Percentiles rank a stretch among this genome's conserved stretches.
These are phyloP conservation scores for Cyclanthera cordifolia DNA, from an alignment of 306 rosid species.

Conservation along the genomic window DNA sequence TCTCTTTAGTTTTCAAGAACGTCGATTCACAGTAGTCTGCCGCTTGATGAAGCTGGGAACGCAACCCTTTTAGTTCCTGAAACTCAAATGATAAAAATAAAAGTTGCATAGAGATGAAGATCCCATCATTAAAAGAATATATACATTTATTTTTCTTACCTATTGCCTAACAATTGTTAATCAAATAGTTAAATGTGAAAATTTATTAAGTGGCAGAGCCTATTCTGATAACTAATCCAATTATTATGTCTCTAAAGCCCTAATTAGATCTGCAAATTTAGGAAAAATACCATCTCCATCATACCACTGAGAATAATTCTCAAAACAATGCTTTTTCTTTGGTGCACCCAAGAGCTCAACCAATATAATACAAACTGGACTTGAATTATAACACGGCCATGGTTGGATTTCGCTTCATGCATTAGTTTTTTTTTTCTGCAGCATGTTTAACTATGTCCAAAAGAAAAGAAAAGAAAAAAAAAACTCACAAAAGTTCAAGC, in stretches of 20 bases:
- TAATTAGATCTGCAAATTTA: too few species aligned
- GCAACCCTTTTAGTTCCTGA: constrained; percentile 59
- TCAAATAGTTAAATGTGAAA: background rate
- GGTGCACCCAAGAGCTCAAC: background rate
- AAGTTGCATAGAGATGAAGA: background rate
- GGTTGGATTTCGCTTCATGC: background rate
- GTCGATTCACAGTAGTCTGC: constrained; percentile 79
- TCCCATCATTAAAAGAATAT: background rate
- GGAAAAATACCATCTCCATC: background rate
- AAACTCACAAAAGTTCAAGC: background rate
- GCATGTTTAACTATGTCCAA: background rate
- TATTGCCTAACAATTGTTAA: background rate
- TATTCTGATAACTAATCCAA: background rate
- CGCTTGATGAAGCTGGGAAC: constrained; percentile 76
- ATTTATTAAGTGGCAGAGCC: too few species aligned
- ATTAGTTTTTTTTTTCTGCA: background rate
- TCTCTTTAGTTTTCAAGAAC: constrained; percentile 50
- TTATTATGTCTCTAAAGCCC: background rate
- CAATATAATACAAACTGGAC: background rate
- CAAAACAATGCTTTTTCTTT: background rate
- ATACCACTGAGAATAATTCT: background rate
- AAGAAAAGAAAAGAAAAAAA: too few species aligned
- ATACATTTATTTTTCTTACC: background rate
- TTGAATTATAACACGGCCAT: background rate
- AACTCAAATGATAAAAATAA: background rate